Evolutionary conservation across 257 asterid genomes (phyloP), one percentile per base, ranked within the genome.

Genomic region (Solanum habrochaites): DNA sequence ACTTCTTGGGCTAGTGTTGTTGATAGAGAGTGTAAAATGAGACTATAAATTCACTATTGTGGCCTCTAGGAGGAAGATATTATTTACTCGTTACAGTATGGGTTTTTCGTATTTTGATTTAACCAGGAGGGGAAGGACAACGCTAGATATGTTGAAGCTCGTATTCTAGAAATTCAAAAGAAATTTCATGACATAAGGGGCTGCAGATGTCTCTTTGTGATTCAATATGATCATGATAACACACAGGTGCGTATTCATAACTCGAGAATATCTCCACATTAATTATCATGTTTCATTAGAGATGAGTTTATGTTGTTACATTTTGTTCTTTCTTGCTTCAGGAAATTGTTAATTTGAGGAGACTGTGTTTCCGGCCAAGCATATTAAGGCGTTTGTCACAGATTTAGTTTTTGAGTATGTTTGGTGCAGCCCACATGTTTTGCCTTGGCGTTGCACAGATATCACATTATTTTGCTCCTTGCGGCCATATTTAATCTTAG

Each of bases 161-260:
- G 75, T 85, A 93, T 97, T 58, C 81, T 91, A 5, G 94, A 93
- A 64, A 92, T 97, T 85, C 93, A 93, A 89, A 93, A 90, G 91
- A 93, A 94, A 90, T 88, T 92, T 93, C 99, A 97, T 82, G 99
- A 97, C 87, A 91, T 96, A 66, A 92, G 99, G 90, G 99, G 99
- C n/a, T 97, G 99, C 90, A 91, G 99, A 88, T 97, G 99, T 83
- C 91, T 94, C 89, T 97, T 95, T 94, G 89, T 90, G 89, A 91
- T 97, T 75, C 90, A 84, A 86, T 97, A 97, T 58, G 89, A 58
- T 89, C 98, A 94, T 89, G 98, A 96, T 78, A 88, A 90, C 84
- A 40, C 89, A 4, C 93, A 92, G 99, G 99, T 96, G 89, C 80
- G 18, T 87, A 66, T 25, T 45, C 75, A 78, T 32, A 37, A 37